Percentiles rank a stretch among this genome's conserved stretches.
Evolutionary conservation across 1,284 basidiomycete genomes (phyloP).

Genomic region (Porogramme epimiltina): DNA sequence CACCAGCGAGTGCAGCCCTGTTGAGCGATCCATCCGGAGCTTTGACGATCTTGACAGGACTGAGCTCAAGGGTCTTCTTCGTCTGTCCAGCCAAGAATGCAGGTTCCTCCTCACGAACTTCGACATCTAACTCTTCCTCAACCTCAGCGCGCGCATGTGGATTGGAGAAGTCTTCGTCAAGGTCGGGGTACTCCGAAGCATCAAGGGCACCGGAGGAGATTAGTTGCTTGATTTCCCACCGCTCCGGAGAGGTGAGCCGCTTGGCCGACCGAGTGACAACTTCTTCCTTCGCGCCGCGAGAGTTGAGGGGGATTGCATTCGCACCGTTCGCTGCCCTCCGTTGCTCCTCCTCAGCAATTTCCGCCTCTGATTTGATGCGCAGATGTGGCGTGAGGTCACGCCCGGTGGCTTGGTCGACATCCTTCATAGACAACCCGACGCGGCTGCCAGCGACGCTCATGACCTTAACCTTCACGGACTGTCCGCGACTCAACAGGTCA

Average conservation of each 20-base stretch:
- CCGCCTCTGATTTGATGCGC: conserved; percentile 90
- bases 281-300: conserved; percentile 48
- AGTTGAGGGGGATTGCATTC: conserved; percentile 63
- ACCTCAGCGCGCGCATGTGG: conserved; percentile 82
- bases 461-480: conserved; percentile 93
- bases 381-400: conserved; percentile 92
- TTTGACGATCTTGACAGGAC: conserved; percentile 96
- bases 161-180: conserved; percentile 88
- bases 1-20: conserved; percentile 91
- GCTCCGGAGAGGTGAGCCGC: conserved; percentile 92
- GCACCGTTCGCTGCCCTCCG: conserved; percentile 66
- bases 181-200: conserved; percentile 94
- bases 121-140: conserved; percentile 96
- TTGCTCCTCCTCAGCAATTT: conserved; percentile 79
- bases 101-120: conserved; percentile 96
- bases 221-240: conserved; percentile 99
- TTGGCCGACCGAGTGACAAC: conserved; percentile 74
- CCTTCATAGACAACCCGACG: conserved; percentile 93
- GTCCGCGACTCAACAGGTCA: conserved; percentile 84
- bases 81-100: conserved; percentile 97
- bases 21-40: conserved; percentile 95
- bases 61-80: conserved; percentile 91
- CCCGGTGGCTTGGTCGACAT: conserved; percentile 91
- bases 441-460: conserved; percentile 88
- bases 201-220: conserved; percentile 94